Evolutionary conservation across 768 basidiomycete species (phyloP), one percentile per base, ranked within the genome.

Genomic region (Calvatia gigantea): DNA sequence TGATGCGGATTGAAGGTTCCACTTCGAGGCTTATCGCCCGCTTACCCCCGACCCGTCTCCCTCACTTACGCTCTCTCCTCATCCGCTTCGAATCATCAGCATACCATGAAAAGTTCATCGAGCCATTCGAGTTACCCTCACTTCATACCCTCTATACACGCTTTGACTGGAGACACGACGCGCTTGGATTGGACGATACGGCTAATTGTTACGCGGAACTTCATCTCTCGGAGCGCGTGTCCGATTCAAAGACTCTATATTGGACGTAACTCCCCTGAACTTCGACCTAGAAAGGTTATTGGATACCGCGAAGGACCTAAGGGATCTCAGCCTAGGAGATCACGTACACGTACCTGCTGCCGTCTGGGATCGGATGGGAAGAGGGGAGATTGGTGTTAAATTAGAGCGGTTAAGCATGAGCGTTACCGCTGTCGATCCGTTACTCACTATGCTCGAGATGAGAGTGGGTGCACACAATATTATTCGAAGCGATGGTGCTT

Each of bases 81-180:
- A 28, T 56, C 9, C 54, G 54, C 1, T 56, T 56, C 15, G 54
- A 56, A 12, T 56, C 54, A 12, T 32, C 47, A 4, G 28, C 46
- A 0, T 49, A 29, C 28, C 51, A 60, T 41, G 46, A 21, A 2
- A 47, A 37, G 23, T 60, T 60, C 35, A 41, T 60, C 15, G 32
- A 56, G n/a, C 54, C 54, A 7, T 46, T 59, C 31, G 53, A 48
- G 4, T n/a, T 56, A 14, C 58, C 58, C 6, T n/a, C 32, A 2
- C 32, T 59, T 19, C 32, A 27, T 15, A 37, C 23, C 1, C 27
- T 59, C 17, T 39, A 59, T n/a, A 56, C 54, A 17, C 54, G 58
- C 21, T 59, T 50, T 32, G 52, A 55, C n/a, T 49, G 53, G 45
- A 35, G 45, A 17, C 28, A 47, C 25, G 57, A 58, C 14, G 35